Evolutionary conservation across 768 basidiomycete species (phyloP).

Genomic region (Russula lepida): DNA sequence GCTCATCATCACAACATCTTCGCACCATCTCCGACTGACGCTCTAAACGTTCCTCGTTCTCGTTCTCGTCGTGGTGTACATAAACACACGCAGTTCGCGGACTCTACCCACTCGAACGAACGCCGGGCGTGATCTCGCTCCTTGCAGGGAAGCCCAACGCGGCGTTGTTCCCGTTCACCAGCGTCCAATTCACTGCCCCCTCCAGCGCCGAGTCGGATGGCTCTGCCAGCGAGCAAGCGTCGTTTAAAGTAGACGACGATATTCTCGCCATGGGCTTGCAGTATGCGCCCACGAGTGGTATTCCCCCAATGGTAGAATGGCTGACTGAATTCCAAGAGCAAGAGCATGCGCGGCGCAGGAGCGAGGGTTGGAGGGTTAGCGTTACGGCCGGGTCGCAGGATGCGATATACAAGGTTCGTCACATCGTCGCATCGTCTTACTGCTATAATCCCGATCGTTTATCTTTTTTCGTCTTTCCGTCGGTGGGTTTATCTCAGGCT

Average conservation of each 20-base stretch:
- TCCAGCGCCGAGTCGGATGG: conserved; percentile 31
- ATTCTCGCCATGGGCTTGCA: conserved; percentile 67
- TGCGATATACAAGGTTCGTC: conserved; percentile 70
- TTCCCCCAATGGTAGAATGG: conserved; percentile 59
- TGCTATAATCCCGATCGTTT: neutral
- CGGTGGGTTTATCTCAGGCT: conserved; percentile 39
- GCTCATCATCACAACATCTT: neutral
- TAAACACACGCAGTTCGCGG: conserved; percentile 37
- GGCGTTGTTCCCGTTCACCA: conserved; percentile 84
- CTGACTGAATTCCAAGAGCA: conserved; percentile 59
- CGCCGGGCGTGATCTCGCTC: conserved; percentile 69
- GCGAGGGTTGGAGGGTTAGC: conserved; percentile 62
- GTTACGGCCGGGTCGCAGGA: conserved; percentile 87
- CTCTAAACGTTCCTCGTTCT: neutral
- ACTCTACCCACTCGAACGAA: conserved; percentile 70
- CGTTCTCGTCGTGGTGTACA: neutral
- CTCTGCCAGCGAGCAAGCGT: conserved; percentile 33
- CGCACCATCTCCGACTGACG: neutral
- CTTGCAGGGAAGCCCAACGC: conserved; percentile 91
- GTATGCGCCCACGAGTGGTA: conserved; percentile 65
- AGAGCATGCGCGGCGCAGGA: conserved; percentile 50
- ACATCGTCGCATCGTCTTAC: neutral
- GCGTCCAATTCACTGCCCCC: conserved; percentile 56
- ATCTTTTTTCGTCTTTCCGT: neutral
- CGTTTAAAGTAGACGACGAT: conserved; percentile 45